Evolutionary conservation across 768 basidiomycete species (phyloP).

Genomic region (Auricularia auricula-judae): DNA sequence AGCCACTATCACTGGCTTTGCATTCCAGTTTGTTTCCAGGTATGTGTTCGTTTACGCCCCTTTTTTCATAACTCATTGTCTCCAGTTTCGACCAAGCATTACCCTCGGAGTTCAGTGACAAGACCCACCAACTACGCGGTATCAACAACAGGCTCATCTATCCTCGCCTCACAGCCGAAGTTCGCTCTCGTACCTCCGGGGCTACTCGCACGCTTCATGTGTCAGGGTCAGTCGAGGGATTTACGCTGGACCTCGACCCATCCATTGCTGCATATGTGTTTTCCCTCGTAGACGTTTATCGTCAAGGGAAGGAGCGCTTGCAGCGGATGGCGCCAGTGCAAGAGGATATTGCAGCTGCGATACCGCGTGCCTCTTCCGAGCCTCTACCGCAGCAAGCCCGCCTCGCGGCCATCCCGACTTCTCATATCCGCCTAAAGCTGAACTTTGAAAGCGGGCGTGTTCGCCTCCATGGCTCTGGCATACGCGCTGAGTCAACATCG

Average conservation of each 20-base stretch:
- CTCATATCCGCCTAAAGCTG: conserved; percentile 53
- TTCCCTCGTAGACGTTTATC: conserved; percentile 78
- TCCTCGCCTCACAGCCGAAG: conserved; percentile 68
- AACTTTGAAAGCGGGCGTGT: conserved; percentile 82
- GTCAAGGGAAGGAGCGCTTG: conserved; percentile 67
- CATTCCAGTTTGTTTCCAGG: conserved; percentile 78
- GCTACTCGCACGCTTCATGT: conserved; percentile 47
- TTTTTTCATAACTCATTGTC: background rate
- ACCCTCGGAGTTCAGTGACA: conserved; percentile 57
- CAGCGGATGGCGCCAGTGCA: conserved; percentile 38
- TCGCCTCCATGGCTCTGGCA: conserved; percentile 30
- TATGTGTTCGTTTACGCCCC: conserved; percentile 24
- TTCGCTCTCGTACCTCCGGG: conserved; percentile 43
- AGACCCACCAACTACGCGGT: conserved; percentile 45
- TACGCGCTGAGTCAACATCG: background rate
- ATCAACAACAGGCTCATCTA: conserved; percentile 55
- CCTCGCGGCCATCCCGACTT: conserved; percentile 35
- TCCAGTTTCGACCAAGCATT: conserved; percentile 68
- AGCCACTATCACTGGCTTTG: conserved; percentile 58
- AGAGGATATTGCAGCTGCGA: background rate
- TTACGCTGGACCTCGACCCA: conserved; percentile 75
- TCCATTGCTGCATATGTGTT: conserved; percentile 68
- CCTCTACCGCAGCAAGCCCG: conserved; percentile 8
- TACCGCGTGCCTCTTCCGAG: conserved; percentile 1
- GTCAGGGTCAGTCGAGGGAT: conserved; percentile 67